Conservation (phyloP, 2,329 filamentous ascomycete genomes). For the Botrytis galanthina region DNA sequence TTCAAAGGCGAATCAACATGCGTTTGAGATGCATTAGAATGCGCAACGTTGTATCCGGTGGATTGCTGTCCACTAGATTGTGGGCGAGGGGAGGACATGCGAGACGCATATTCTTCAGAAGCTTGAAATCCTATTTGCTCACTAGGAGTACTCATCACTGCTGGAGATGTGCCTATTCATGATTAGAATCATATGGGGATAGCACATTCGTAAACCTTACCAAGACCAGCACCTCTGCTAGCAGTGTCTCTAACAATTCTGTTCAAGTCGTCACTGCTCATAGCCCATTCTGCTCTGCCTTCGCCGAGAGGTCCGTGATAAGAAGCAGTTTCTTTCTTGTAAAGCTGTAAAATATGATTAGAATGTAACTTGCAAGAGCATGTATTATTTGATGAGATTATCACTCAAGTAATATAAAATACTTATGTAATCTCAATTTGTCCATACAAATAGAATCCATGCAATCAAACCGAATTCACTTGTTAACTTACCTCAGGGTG, state of each 20-base stretch:
- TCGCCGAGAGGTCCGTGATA: conserved; percentile 48
- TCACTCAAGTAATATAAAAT: background rate
- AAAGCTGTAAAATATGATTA: conserved; percentile 41
- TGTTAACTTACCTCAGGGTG: conserved; percentile 63
- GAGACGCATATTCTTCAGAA: conserved; percentile 77
- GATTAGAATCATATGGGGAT: conserved; percentile 33
- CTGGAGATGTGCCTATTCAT: conserved; percentile 58
- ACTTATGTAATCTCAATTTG: background rate
- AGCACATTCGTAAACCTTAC: conserved; percentile 43
- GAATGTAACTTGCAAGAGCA: background rate
- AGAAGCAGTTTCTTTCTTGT: conserved; percentile 64
- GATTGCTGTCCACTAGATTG: conserved; percentile 37
- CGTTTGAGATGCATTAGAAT: conserved; percentile 46
- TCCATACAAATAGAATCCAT: background rate
- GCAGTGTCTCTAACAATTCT: conserved; percentile 77
- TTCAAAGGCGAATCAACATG: conserved; percentile 42
- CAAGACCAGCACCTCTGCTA: conserved; percentile 50
- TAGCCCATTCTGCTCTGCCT: conserved; percentile 67
- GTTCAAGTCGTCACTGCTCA: conserved; percentile 88
- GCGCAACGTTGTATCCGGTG: conserved; percentile 40
- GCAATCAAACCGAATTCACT: background rate
- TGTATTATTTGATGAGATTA: background rate
- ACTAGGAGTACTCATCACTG: conserved; percentile 71
- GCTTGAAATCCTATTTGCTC: conserved; percentile 90
- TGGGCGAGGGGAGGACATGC: conserved; percentile 67